Percentiles rank a stretch among this genome's conserved stretches.
Conservation (phyloP, 208 protist genomes). For the Acanthamoeba castellanii region DNA sequence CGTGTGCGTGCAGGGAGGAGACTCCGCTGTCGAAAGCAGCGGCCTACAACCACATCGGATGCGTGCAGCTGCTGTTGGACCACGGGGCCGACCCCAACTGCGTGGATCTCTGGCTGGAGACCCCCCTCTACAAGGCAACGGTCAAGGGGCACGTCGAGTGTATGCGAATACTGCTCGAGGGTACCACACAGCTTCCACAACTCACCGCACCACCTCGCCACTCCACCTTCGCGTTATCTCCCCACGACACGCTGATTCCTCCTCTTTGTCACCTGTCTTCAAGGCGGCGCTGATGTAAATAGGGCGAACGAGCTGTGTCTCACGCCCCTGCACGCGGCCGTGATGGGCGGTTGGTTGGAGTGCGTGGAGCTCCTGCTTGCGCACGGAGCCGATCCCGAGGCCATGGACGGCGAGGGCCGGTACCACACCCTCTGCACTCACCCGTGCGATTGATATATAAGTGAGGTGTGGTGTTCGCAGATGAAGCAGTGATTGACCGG, state of each 20-base stretch:
- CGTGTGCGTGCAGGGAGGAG: neutral
- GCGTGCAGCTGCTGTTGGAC: neutral
- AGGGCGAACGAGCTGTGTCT: slow-evolving; percentile 1
- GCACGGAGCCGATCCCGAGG: slow-evolving; percentile 31
- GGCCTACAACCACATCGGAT: slow-evolving; percentile 50
- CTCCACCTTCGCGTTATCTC: neutral
- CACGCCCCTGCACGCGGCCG: slow-evolving; percentile 24
- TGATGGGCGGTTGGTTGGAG: slow-evolving; percentile 43
- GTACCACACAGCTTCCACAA: neutral
- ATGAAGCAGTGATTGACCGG: neutral
- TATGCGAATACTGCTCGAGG: neutral
- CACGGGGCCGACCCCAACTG: neutral
- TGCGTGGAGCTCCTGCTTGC: slow-evolving; percentile 11
- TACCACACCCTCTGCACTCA: neutral
- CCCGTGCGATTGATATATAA: too few species aligned
- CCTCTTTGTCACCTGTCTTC: neutral
- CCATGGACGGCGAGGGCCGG: slow-evolving; percentile 6
- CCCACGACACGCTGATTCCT: neutral
- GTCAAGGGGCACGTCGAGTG: slow-evolving; percentile 43
- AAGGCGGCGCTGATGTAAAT: slow-evolving; percentile 7
- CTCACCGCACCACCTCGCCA: neutral
- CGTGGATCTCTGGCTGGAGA: slow-evolving; percentile 34
- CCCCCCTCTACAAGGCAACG: slow-evolving; percentile 30
- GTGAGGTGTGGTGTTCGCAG: too few species aligned
- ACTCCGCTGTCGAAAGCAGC: slow-evolving; percentile 29